Conservation (phyloP, 306 rosid genomes). For the Dalbergia cochinchinensis region DNA sequence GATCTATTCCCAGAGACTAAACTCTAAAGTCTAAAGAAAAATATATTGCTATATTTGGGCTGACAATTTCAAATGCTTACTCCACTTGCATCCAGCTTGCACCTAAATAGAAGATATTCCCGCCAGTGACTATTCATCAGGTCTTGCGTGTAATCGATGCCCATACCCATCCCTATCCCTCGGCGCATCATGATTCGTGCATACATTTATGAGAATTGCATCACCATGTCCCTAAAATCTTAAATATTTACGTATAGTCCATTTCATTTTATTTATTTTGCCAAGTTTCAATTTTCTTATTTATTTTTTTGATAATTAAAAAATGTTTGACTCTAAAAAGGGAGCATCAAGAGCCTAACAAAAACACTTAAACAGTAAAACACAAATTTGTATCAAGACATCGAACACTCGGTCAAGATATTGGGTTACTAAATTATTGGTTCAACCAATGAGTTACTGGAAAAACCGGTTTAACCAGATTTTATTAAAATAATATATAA, state of each 20-base stretch:
- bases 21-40: slow-evolving; percentile 22
- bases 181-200: slow-evolving; percentile 47
- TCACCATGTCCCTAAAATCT: slow-evolving; percentile 47
- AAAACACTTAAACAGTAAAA: too few species aligned
- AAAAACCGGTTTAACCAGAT: too few species aligned
- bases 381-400: too few species aligned
- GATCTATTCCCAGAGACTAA: slow-evolving; percentile 8
- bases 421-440: too few species aligned
- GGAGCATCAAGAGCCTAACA: too few species aligned
- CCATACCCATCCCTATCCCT: slow-evolving; percentile 53
- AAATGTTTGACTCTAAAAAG: too few species aligned
- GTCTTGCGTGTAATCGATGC: slow-evolving; percentile 54
- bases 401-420: too few species aligned
- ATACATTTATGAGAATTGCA: slow-evolving; percentile 61
- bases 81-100: slow-evolving; percentile 61
- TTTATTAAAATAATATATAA: too few species aligned
- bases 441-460: too few species aligned
- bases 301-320: too few species aligned
- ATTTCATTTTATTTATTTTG: background rate
- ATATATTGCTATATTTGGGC: slow-evolving; percentile 58
- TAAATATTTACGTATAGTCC: slow-evolving; percentile 23
- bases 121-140: slow-evolving; percentile 48
- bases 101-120: slow-evolving; percentile 62
- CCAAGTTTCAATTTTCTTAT: background rate
- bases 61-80: slow-evolving; percentile 65